Percentiles rank a stretch among this genome's conserved stretches.
Conservation (phyloP, 2,329 filamentous ascomycete species). For the Fusarium domesticum region DNA sequence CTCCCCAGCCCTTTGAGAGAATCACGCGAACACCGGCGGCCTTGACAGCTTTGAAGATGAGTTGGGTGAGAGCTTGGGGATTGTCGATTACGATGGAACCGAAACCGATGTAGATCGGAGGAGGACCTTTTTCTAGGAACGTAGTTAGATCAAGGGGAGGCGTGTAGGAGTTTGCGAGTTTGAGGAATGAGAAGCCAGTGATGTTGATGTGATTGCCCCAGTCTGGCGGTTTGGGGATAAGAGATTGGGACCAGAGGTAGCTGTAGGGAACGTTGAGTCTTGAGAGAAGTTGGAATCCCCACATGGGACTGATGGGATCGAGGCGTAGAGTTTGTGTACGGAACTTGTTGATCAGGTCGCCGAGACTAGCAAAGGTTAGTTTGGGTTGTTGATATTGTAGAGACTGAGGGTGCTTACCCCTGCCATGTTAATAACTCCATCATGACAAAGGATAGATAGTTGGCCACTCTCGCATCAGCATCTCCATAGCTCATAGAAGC, state of each 20-base stretch:
- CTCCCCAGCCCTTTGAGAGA: slow-evolving; percentile 64
- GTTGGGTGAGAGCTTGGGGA: slow-evolving; percentile 52
- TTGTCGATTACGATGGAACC: slow-evolving; percentile 65
- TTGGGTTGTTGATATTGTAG: background rate
- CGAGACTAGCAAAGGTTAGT: slow-evolving; percentile 39
- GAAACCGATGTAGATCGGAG: slow-evolving; percentile 65
- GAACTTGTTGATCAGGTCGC: slow-evolving; percentile 70
- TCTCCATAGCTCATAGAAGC: slow-evolving; percentile 38
- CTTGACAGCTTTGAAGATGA: slow-evolving; percentile 59
- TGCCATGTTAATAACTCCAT: slow-evolving; percentile 75
- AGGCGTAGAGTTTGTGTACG: slow-evolving; percentile 59
- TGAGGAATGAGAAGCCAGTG: slow-evolving; percentile 61
- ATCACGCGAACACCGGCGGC: slow-evolving; percentile 57
- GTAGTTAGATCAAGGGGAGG: slow-evolving; percentile 51
- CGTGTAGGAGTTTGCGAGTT: slow-evolving; percentile 49
- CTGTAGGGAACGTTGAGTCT: slow-evolving; percentile 63
- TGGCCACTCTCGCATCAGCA: slow-evolving; percentile 23
- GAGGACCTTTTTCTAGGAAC: slow-evolving; percentile 55
- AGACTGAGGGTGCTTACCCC: slow-evolving; percentile 42
- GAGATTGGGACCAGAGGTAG: slow-evolving; percentile 67
- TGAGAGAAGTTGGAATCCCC: slow-evolving; percentile 62
- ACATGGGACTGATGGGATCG: slow-evolving; percentile 63
- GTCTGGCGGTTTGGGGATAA: slow-evolving; percentile 64
- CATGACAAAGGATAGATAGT: slow-evolving; percentile 38
- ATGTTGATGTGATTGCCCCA: slow-evolving; percentile 60